Evolutionary conservation across 2,329 filamentous ascomycete genomes (phyloP).

Genomic region (Podosphaera fusca): DNA sequence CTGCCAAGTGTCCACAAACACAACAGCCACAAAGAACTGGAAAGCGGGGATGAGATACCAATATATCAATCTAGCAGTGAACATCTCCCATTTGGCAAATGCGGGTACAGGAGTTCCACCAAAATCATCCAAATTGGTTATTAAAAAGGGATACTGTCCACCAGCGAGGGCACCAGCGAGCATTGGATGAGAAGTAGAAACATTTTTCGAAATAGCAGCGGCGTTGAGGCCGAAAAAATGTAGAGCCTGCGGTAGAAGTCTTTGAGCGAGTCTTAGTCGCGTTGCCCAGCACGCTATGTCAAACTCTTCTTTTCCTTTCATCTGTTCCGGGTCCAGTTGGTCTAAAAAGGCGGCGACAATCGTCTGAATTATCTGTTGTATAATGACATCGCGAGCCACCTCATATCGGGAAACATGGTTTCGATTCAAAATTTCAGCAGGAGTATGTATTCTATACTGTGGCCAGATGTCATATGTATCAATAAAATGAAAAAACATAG

Average conservation of each 20-base stretch:
- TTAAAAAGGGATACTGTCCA: conserved; percentile 55
- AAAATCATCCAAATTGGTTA: conserved; percentile 29
- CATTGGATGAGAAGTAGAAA: conserved; percentile 46
- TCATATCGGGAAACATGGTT: conserved; percentile 73
- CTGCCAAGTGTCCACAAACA: conserved; percentile 85
- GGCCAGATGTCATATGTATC: conserved; percentile 71
- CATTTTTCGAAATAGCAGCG: conserved; percentile 47
- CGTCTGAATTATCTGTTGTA: conserved; percentile 83
- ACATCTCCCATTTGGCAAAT: conserved; percentile 67
- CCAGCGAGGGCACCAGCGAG: conserved; percentile 57
- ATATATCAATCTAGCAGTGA: conserved; percentile 55
- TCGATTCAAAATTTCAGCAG: conserved; percentile 72
- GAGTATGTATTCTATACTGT: conserved; percentile 83
- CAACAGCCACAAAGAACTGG: conserved; percentile 54
- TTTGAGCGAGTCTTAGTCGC: conserved; percentile 55
- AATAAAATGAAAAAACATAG: conserved; percentile 58
- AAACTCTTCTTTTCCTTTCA: conserved; percentile 57
- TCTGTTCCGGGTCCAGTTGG: conserved; percentile 49
- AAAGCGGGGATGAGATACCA: conserved; percentile 50
- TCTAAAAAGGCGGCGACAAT: conserved; percentile 43
- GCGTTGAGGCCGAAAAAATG: conserved; percentile 56
- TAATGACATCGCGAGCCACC: conserved; percentile 69
- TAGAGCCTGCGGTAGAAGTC: conserved; percentile 50
- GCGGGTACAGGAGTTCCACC: conserved; percentile 34
- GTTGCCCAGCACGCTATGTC: conserved; percentile 80